phyloP scores from a whole-genome alignment of 2,329 filamentous ascomycete genomes.

The Penicillium frequentans region DNA sequence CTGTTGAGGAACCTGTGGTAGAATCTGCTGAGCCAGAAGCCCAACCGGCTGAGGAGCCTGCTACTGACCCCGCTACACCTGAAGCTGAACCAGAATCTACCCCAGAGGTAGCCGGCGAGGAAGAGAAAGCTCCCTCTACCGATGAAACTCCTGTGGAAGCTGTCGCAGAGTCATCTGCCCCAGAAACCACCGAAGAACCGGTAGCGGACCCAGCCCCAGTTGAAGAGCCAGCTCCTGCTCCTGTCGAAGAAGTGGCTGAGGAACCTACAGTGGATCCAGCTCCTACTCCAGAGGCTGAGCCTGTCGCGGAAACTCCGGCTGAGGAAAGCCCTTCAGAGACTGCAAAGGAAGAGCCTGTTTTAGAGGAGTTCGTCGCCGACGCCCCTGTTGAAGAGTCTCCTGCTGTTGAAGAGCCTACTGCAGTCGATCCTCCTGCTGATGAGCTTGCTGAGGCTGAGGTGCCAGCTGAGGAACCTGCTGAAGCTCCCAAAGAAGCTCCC shows the following conservation, averaged over 20 bases:
- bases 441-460: not conserved
- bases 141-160: not conserved
- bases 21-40: not conserved
- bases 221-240: not conserved
- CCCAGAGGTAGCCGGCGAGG: not conserved
- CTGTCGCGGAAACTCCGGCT: not conserved
- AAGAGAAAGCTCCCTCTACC: not conserved
- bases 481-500: not conserved
- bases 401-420: not conserved
- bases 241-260: not conserved
- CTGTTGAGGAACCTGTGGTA: not conserved
- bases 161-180: not conserved
- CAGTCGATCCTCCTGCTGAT: not conserved
- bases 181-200: not conserved
- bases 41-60: conserved; percentile 10
- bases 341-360: not conserved
- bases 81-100: not conserved
- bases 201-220: conserved; percentile 12
- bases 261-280: not conserved
- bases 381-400: not conserved
- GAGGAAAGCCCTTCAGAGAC: not conserved
- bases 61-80: conserved; percentile 8
- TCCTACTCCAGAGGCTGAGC: not conserved
- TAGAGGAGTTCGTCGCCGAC: not conserved
- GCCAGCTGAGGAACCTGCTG: not conserved